Conservation (phyloP, 129 eudicot species). For the Helichrysum umbraculigerum region DNA sequence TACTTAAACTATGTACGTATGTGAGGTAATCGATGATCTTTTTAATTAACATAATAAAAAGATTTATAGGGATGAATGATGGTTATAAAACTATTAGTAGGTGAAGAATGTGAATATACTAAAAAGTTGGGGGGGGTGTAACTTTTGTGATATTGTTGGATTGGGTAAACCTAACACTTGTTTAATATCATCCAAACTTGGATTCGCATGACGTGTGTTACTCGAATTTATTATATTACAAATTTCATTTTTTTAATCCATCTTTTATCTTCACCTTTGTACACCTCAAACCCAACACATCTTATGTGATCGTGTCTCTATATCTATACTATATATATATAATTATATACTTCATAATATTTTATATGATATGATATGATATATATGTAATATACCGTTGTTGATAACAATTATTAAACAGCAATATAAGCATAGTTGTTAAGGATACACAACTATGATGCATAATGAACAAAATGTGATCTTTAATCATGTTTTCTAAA, state of each 20-base stretch:
- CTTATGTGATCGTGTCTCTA: background rate
- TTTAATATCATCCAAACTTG: constrained; percentile 1
- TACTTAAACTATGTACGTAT: background rate
- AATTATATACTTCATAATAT: no score
- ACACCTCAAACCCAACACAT: constrained; percentile 9
- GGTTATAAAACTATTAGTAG: background rate
- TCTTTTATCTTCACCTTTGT: background rate
- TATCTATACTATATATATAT: background rate
- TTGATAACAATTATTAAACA: background rate
- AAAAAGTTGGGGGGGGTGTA: constrained; percentile 7
- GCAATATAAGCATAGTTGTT: background rate
- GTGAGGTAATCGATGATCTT: background rate
- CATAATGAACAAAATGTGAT: background rate
- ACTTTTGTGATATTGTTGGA: constrained; percentile 25
- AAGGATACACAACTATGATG: background rate
- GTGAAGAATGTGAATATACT: constrained; percentile 9
- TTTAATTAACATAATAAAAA: background rate
- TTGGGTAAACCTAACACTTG: constrained; percentile 35
- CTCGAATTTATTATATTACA: background rate
- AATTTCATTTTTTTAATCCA: background rate
- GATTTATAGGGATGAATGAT: constrained; percentile 24
- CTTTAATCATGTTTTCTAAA: background rate
- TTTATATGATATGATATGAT: no score
- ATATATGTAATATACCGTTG: background rate
- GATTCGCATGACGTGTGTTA: constrained; percentile 28